Percentiles rank a stretch among this genome's conserved stretches.
Conservation (phyloP, 2,329 filamentous ascomycete species). For the Trichoderma koningiopsis region DNA sequence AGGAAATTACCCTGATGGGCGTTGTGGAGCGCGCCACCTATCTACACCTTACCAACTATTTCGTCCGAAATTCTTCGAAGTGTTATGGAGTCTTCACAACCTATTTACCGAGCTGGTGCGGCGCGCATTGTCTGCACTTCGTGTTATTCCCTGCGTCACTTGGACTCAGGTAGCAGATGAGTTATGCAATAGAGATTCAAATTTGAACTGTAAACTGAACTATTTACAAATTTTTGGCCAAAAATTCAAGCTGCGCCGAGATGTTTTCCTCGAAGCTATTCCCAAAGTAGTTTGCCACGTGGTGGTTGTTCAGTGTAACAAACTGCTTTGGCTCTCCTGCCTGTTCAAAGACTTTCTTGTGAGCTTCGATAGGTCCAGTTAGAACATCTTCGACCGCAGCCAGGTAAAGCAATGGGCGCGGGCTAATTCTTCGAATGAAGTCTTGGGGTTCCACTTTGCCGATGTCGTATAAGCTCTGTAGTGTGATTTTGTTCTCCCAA, state of each 20-base stretch:
- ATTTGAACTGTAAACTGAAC: background rate
- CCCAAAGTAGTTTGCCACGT: background rate
- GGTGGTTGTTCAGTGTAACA: background rate
- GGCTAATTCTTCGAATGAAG: background rate
- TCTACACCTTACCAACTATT: background rate
- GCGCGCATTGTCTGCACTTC: background rate
- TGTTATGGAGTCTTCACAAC: background rate
- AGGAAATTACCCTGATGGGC: background rate
- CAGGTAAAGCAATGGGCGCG: background rate
- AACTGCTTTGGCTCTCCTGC: background rate
- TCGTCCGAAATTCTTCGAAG: background rate
- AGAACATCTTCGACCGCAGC: background rate
- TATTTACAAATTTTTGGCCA: background rate
- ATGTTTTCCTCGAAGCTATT: background rate
- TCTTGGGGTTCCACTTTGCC: background rate
- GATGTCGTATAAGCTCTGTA: conserved; percentile 1
- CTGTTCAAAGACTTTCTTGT: background rate
- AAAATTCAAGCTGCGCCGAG: background rate
- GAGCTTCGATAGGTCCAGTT: background rate
- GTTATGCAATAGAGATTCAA: background rate
- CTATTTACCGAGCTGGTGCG: background rate
- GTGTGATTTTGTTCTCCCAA: conserved; percentile 1
- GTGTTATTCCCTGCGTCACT: background rate
- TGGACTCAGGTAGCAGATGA: background rate
- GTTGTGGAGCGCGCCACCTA: background rate